These are phyloP conservation scores for Amanita rimosa DNA, from an alignment of 768 basidiomycete species.

Conservation along the genomic window DNA sequence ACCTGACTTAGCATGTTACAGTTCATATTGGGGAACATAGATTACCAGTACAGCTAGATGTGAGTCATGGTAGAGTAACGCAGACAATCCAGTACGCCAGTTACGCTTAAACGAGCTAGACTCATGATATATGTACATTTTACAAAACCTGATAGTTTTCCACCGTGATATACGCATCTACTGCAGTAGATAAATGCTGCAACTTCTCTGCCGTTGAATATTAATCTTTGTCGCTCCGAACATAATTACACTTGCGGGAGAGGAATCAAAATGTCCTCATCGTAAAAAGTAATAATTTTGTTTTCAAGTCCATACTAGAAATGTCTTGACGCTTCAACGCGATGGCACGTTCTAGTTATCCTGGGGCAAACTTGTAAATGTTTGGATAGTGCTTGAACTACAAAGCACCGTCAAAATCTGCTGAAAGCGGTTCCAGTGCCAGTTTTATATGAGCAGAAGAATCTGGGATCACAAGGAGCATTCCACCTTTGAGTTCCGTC, in stretches of 20 bases:
- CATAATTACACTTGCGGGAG: conserved; percentile 57
- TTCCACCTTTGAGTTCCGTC: conserved; percentile 89
- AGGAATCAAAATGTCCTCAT: conserved; percentile 85
- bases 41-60: too few relatives aligned
- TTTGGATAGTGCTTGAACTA: conserved; percentile 98
- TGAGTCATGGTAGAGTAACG: too few relatives aligned
- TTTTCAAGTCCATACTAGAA: conserved; percentile 98
- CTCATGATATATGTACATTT: background rate
- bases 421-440: conserved; percentile 42
- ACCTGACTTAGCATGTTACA: too few relatives aligned
- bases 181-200: conserved; percentile 38
- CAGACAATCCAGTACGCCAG: too few relatives aligned
- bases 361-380: conserved; percentile 74
- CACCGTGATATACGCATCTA: conserved; percentile 38
- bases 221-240: conserved; percentile 38
- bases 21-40: too few relatives aligned
- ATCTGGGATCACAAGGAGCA: conserved; percentile 84
- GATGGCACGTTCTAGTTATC: conserved; percentile 48
- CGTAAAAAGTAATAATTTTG: conserved; percentile 64
- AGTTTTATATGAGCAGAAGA: conserved; percentile 66
- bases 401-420: conserved; percentile 52
- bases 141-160: conserved; percentile 51
- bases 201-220: conserved; percentile 26
- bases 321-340: conserved; percentile 72
- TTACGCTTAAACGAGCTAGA: too few relatives aligned